Conservation (phyloP, 116 monocot genomes). For the Iris pallida region DNA sequence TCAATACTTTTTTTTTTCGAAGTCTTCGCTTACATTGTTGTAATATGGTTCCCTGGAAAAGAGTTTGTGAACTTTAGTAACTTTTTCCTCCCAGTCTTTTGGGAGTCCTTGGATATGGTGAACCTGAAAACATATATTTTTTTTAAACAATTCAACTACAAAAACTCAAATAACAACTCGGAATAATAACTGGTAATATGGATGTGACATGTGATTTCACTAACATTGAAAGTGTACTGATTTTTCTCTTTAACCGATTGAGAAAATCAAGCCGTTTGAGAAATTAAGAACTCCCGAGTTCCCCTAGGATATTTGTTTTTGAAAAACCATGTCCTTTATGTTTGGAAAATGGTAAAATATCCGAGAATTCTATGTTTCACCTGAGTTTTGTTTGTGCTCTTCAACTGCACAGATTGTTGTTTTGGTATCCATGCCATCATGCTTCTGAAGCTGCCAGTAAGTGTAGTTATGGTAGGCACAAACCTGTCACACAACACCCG, state of each 20-base stretch:
- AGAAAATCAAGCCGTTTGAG: too few species aligned
- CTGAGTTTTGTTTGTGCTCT: conserved; percentile 56
- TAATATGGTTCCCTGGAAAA: conserved; percentile 68
- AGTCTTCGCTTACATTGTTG: conserved; percentile 55
- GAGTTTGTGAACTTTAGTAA: conserved; percentile 43
- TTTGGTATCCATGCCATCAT: conserved; percentile 87
- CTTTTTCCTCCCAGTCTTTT: conserved; percentile 63
- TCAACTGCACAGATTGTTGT: conserved; percentile 70
- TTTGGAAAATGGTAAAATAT: too few species aligned
- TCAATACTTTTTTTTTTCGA: background rate
- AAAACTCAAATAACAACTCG: too few species aligned
- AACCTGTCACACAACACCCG: conserved; percentile 35
- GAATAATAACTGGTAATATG: too few species aligned
- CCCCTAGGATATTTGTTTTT: too few species aligned
- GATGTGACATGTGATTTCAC: too few species aligned
- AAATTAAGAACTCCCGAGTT: too few species aligned
- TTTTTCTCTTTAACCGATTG: too few species aligned
- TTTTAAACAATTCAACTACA: too few species aligned
- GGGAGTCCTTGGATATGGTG: conserved; percentile 69
- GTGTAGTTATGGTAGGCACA: conserved; percentile 66
- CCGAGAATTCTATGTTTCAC: conserved; percentile 15
- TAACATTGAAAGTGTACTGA: too few species aligned
- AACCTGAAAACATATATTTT: conserved; percentile 36
- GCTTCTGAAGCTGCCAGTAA: conserved; percentile 82
- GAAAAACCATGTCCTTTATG: background rate